Evolutionary conservation across 371 early-diverging fungal species (phyloP).

Genomic region (Lichtheimia corymbifera): DNA sequence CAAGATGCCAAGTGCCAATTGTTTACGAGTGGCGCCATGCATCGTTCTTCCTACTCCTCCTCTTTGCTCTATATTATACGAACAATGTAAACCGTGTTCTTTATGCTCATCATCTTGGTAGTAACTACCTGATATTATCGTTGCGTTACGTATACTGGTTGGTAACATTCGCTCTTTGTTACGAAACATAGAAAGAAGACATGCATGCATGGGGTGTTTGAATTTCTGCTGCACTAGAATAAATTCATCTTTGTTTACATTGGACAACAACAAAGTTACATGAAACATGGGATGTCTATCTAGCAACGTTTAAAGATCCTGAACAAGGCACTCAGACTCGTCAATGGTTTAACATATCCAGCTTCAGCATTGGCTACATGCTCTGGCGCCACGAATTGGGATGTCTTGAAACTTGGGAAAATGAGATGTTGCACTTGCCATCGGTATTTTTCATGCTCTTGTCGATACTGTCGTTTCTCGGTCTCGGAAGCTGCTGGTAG

Average conservation of each 20-base stretch:
- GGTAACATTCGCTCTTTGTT: too few relatives aligned
- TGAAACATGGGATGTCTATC: conserved; percentile 2
- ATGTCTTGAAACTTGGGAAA: conserved; percentile 73
- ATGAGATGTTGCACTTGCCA: conserved; percentile 74
- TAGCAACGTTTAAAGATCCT: conserved; percentile 91
- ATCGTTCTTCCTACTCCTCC: not conserved
- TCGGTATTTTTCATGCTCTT: conserved; percentile 42
- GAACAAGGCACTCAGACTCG: conserved; percentile 87
- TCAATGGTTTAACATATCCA: conserved; percentile 64
- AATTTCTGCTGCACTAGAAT: too few relatives aligned
- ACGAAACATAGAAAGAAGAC: too few relatives aligned
- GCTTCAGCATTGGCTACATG: conserved; percentile 50
- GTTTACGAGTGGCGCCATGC: not conserved
- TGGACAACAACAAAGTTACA: too few relatives aligned
- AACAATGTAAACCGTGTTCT: too few relatives aligned
- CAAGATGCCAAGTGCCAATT: conserved; percentile 55
- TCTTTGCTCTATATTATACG: too few relatives aligned
- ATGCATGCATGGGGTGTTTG: too few relatives aligned
- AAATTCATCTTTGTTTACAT: too few relatives aligned
- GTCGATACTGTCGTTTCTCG: conserved; percentile 17
- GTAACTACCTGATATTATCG: too few relatives aligned
- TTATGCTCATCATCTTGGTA: too few relatives aligned
- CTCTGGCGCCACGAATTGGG: conserved; percentile 63
- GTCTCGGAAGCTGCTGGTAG: conserved; percentile 9
- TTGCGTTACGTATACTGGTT: too few relatives aligned